Base-by-base conservation (phyloP, 2,329 filamentous ascomycete species). In the Claviceps fusiformis region DNA sequence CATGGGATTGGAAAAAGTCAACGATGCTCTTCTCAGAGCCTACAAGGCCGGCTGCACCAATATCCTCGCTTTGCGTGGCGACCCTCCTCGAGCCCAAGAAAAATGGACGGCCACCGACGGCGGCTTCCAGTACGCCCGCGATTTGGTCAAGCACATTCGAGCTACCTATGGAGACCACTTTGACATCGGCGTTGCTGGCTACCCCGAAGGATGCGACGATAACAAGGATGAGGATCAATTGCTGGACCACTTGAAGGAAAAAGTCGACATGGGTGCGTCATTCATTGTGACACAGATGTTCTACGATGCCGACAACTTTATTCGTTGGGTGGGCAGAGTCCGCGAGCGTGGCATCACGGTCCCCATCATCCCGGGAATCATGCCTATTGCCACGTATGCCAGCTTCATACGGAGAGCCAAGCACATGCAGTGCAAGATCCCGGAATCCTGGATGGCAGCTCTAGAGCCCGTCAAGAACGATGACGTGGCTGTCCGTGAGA, bases 251-350 rank as follows among this genome's bases (percentile, higher is more conserved):
- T 73, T 98, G 65, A 97, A 97, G 74, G 87, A 97, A 70, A 98
- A 98, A 75, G 85, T 97, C 39, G 93, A 98, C 67, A 88, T 89
- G 57, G 93, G 93, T 53, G 91, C 86, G 59, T 86, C 87, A 7
- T 98, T 97, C 68, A 87, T 98, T 60, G 88, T 98, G 54, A 97
- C 93, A 0, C 93, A 98, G 73, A 98, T 98, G 93, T 97, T 97
- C 73, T 98, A 98, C 75, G 92, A 98, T 65, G 91, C 83, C 52
- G 92, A 98, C 65, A 92, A 93, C 67, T 98, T 98, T 71, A 72
- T 97, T 54, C 80, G 84, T 54, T 98, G 93, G 93, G 87, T 95
- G 43, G 76, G 81, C 62, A 93, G 88, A 68, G 90, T 92, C 57
- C 86, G 91, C 52, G 89, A 85, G 53, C 84, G 82, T 64, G 93